Evolutionary conservation across 805 yeast genomes (phyloP), one percentile per base, ranked within the genome.

Genomic region (Cyberlindnera euphorbiiphila): DNA sequence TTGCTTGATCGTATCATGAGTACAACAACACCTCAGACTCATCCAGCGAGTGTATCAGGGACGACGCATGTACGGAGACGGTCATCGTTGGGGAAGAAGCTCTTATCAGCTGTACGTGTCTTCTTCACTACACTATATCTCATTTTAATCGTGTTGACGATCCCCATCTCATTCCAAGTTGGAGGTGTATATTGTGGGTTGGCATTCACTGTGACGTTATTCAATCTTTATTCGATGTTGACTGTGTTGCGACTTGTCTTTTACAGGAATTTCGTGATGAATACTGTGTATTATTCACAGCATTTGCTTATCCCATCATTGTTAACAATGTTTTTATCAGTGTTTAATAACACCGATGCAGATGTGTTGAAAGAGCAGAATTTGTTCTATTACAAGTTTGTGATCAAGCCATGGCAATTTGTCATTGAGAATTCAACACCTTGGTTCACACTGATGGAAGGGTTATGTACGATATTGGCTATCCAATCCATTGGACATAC

Each of bases 171-270:
- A 17, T 93, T 93, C 61, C 96, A 91, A 54, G 82, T 87, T 25
- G 98, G 98, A 9, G 97, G 98, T 2, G 72, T 81, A 14, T 71
- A 77, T 39, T 91, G 98, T 61, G 98, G 98, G 1, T 65, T 93
- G 42, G 78, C 94, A 14, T 93, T 79, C 59, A 78, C 91, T 0
- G 71, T 79, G 22, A 80, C 95, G 6, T 69, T 91, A 32, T 74
- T 85, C 37, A 65, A 74, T 29, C 61, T 83, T 36, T 89, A 88
- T 60, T 80, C 85, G 43, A 57, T 74, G 6, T 64, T 86, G 38
- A 85, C 96, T 8, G 78, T 94, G 1, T 53, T 87, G 21, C 70
- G 94, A 41, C 68, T 87, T 21, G 48, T 78, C 9, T 57, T 65
- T 1, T 53, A 61, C 29, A 55, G 51, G 34, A 57, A 59, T 15